Conservation (phyloP, 495 filamentous ascomycete genomes). For the Penicillium simplicissimum region DNA sequence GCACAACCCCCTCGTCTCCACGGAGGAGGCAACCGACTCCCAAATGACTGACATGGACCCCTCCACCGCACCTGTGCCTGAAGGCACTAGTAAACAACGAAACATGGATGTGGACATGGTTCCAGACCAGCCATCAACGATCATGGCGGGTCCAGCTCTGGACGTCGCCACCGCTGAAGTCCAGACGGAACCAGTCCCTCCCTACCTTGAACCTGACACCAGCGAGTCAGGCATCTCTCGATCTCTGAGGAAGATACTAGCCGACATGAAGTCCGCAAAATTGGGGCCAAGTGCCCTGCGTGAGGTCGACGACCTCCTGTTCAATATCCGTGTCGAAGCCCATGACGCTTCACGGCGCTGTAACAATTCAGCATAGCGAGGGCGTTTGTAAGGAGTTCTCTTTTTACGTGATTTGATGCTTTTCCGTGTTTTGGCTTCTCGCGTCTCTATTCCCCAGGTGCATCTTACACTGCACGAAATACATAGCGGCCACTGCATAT, state of each 20-base stretch:
- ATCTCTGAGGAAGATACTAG: slow-evolving; percentile 52
- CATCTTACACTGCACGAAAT: slow-evolving; percentile 23
- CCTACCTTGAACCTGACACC: slow-evolving; percentile 5
- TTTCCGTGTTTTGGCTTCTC: slow-evolving; percentile 14
- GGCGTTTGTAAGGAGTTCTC: slow-evolving; percentile 34
- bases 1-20: slow-evolving; percentile 14
- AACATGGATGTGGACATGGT: slow-evolving; percentile 15
- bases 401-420: slow-evolving; percentile 16
- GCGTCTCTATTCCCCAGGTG: slow-evolving; percentile 27
- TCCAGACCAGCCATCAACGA: not conserved
- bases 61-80: not conserved
- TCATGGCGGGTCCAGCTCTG: not conserved
- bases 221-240: slow-evolving; percentile 41
- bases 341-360: slow-evolving; percentile 60
- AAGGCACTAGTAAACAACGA: slow-evolving; percentile 15
- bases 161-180: slow-evolving; percentile 18
- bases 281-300: slow-evolving; percentile 54
- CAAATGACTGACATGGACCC: slow-evolving; percentile 16
- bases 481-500: slow-evolving; percentile 14
- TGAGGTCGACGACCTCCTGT: slow-evolving; percentile 65
- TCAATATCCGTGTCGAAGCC: slow-evolving; percentile 64
- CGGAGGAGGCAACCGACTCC: slow-evolving; percentile 24
- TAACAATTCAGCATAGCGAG: slow-evolving; percentile 46
- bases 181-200: slow-evolving; percentile 20
- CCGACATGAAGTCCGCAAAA: slow-evolving; percentile 49